These are phyloP conservation scores for Starmerella floris DNA, from an alignment of 805 yeast genomes.

Conservation along the genomic window DNA sequence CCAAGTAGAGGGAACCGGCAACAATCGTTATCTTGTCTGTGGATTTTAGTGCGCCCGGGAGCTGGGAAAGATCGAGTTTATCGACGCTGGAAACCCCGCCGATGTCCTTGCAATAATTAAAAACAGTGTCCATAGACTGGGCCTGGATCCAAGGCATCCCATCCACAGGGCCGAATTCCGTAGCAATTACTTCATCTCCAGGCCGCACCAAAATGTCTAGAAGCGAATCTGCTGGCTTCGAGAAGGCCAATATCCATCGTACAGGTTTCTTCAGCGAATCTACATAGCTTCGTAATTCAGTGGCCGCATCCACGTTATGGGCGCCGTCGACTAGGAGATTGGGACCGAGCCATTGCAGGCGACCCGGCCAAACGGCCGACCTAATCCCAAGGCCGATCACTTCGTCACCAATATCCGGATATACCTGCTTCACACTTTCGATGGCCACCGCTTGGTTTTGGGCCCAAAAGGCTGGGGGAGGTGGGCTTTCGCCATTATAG, in stretches of 20 bases:
- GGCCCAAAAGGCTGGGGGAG: neutral
- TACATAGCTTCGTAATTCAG: conserved; percentile 49
- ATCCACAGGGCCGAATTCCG: conserved; percentile 56
- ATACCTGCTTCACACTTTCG: neutral
- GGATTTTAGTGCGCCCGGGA: too few species aligned
- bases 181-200: conserved; percentile 46
- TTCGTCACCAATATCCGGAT: neutral
- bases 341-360: conserved; percentile 45
- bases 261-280: conserved; percentile 26
- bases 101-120: neutral
- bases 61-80: conserved; percentile 2
- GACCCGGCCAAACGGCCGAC: conserved; percentile 68
- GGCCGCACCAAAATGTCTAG: conserved; percentile 37
- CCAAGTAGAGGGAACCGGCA: conserved; percentile 60
- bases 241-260: conserved; percentile 58
- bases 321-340: conserved; percentile 72
- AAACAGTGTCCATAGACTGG: conserved; percentile 29
- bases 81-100: neutral
- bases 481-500: neutral
- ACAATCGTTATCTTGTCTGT: conserved; percentile 31
- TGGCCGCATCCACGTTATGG: conserved; percentile 76
- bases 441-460: conserved; percentile 10
- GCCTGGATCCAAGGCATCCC: conserved; percentile 90
- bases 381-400: conserved; percentile 40
- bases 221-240: conserved; percentile 47